Evolutionary conservation across 2,329 filamentous ascomycete genomes (phyloP).

Genomic region (Penicillium italicum): DNA sequence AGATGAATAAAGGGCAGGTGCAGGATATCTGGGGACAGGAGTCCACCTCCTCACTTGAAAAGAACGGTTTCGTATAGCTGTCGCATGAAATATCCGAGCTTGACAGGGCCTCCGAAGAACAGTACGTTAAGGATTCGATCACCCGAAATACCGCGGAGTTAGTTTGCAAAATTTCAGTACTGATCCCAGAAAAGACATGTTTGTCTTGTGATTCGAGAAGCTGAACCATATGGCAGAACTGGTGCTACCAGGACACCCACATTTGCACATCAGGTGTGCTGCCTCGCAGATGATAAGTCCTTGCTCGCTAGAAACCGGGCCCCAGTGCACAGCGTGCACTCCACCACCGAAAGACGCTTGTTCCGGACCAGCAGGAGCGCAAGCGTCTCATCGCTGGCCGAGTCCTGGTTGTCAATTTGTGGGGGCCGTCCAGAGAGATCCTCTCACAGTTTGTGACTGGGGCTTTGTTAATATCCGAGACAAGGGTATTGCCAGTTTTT

Average conservation of each 20-base stretch:
- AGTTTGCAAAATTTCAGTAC: slow-evolving; percentile 8
- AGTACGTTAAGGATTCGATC: slow-evolving; percentile 5
- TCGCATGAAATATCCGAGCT: slow-evolving; percentile 33
- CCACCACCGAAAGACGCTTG: slow-evolving; percentile 4
- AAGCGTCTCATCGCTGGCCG: slow-evolving; percentile 9
- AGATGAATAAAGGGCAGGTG: not conserved
- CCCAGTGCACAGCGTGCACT: slow-evolving; percentile 21
- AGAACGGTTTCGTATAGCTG: slow-evolving; percentile 40
- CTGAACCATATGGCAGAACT: slow-evolving; percentile 42
- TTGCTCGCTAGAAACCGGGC: slow-evolving; percentile 15
- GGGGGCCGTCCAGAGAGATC: slow-evolving; percentile 21
- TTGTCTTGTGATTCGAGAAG: not conserved
- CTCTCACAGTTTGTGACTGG: slow-evolving; percentile 24
- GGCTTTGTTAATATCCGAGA: slow-evolving; percentile 8
- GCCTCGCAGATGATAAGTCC: slow-evolving; percentile 32
- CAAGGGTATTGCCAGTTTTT: slow-evolving; percentile 10
- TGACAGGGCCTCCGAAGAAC: slow-evolving; percentile 31
- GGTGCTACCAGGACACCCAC: slow-evolving; percentile 57
- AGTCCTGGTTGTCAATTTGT: slow-evolving; percentile 22
- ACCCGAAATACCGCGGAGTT: slow-evolving; percentile 12
- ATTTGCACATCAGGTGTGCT: slow-evolving; percentile 62
- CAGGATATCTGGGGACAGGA: slow-evolving; percentile 48
- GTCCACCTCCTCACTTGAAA: slow-evolving; percentile 41
- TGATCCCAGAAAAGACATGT: not conserved
- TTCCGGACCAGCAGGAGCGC: slow-evolving; percentile 9